These are phyloP conservation scores for Apiotrichum sp. DNA, from an alignment of 1,284 basidiomycete species.

Conservation along the genomic window DNA sequence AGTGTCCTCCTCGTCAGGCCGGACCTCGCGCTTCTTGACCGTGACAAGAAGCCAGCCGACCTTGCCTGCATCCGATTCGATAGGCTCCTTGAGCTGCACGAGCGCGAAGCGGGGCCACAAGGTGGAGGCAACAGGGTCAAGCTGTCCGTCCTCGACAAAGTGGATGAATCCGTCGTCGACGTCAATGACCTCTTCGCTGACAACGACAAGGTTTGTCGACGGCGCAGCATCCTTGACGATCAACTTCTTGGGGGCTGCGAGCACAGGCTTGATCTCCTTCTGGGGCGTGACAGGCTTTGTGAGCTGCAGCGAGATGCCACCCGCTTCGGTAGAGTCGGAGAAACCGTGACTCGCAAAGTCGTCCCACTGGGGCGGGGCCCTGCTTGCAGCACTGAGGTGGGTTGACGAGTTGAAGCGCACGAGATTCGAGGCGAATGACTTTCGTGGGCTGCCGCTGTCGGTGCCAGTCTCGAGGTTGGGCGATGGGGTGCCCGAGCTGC, in stretches of 20 bases:
- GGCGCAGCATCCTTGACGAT: background rate
- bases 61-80: background rate
- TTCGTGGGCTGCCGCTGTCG: background rate
- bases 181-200: conserved; percentile 24
- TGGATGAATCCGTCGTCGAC: conserved; percentile 36
- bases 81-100: conserved; percentile 22
- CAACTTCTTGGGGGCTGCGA: conserved; percentile 6
- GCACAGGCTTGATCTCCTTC: background rate
- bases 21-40: conserved; percentile 16
- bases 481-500: background rate
- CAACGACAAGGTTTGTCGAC: conserved; percentile 6
- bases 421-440: background rate
- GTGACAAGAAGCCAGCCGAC: conserved; percentile 35
- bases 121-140: conserved; percentile 18
- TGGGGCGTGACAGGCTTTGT: conserved; percentile 1
- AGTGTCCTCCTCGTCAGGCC: background rate
- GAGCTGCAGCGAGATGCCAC: conserved; percentile 10
- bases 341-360: conserved; percentile 23
- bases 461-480: background rate
- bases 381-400: conserved; percentile 4
- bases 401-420: conserved; percentile 5
- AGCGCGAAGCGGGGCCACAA: conserved; percentile 35
- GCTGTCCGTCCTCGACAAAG: conserved; percentile 35
- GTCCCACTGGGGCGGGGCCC: conserved; percentile 13
- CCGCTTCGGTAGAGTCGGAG: conserved; percentile 13